Base-by-base conservation (phyloP, 2,329 filamentous ascomycete species). In the Gremmenia infestans region DNA sequence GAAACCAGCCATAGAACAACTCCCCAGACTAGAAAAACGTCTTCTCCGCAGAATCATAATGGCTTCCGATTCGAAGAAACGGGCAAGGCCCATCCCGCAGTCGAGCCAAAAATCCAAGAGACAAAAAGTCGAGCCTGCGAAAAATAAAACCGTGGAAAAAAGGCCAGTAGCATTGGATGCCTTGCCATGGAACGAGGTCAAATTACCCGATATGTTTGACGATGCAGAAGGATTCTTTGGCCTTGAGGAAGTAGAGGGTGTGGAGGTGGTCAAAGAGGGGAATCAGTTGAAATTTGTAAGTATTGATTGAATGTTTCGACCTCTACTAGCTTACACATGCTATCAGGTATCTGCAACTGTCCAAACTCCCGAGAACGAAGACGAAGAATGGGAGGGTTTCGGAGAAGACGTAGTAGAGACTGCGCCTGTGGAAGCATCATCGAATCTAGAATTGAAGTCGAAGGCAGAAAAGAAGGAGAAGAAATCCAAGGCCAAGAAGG, bases 221-320 rank as follows among this genome's bases (percentile, higher is more conserved):
- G 90, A 97, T 73, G 89, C 89, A n/a, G 91, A 95, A 61, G 94
- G 94, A 0, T 97, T 99, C 71, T 95, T 87, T 65, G 91, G 89
- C 0, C 75, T 99, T 1, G 91, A 99, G 67, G 92, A 97, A 67
- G 87, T 97, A 48, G 89, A 96, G 15, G 91, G 89, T 51, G 89
- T 99, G 1, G 89, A 96, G 32, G 79, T 99, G n/a, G 76, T 96
- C 43, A 82, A 80, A 59, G 78, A 86, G 32, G 84, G 83, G 7
- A 74, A 78, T 52, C 78, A 74, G 5, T 72, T 86, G 28, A 76
- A 80, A 65, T 86, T 87, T 71, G 74, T 86, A 64, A 54, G 73
- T 69, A 50, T 23, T 36, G 28, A 7, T 14, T 35, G n/a, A 48
- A 54, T 17, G 15, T 17, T 37, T 19, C 3, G 17, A 25, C 45